Conservation (phyloP, 176 grass and related monocot species). For the Calamus simplicifolius region DNA sequence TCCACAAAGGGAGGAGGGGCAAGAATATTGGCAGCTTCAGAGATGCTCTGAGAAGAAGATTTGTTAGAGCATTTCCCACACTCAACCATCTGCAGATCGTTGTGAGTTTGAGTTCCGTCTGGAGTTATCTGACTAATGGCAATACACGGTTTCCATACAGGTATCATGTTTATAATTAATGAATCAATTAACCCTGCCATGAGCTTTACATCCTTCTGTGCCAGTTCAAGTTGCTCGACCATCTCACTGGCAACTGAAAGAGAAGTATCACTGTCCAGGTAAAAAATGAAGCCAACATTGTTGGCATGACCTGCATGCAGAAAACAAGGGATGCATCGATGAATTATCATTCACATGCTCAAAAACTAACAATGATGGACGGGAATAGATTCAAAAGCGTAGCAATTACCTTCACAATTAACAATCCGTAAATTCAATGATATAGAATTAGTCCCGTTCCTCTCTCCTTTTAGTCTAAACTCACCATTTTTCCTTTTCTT, state of each 20-base stretch:
- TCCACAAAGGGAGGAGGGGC: background rate
- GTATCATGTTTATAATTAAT: slow-evolving; percentile 31
- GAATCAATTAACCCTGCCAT: slow-evolving; percentile 37
- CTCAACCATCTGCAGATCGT: slow-evolving; percentile 7
- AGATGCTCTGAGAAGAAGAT: slow-evolving; percentile 1
- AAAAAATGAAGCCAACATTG: slow-evolving; percentile 20
- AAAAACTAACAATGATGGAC: no score
- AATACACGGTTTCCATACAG: slow-evolving; percentile 20
- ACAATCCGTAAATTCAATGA: slow-evolving; percentile 26
- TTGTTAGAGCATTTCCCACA: background rate
- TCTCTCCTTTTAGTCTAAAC: slow-evolving; percentile 25
- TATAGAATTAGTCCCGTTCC: background rate
- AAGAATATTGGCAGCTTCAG: slow-evolving; percentile 8
- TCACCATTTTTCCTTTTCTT: slow-evolving; percentile 10
- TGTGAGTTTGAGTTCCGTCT: background rate
- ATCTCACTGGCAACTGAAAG: slow-evolving; percentile 38
- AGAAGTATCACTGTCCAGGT: slow-evolving; percentile 25
- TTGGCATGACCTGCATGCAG: slow-evolving; percentile 23
- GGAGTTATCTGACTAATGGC: slow-evolving; percentile 4
- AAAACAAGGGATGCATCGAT: background rate
- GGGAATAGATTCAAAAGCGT: background rate
- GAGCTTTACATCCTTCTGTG: slow-evolving; percentile 16
- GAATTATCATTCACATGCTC: no score
- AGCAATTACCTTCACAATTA: slow-evolving; percentile 28
- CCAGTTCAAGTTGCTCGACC: slow-evolving; percentile 22